phyloP scores from a whole-genome alignment of 352 stramenopile species.

The Globisporangium spiculum region DNA sequence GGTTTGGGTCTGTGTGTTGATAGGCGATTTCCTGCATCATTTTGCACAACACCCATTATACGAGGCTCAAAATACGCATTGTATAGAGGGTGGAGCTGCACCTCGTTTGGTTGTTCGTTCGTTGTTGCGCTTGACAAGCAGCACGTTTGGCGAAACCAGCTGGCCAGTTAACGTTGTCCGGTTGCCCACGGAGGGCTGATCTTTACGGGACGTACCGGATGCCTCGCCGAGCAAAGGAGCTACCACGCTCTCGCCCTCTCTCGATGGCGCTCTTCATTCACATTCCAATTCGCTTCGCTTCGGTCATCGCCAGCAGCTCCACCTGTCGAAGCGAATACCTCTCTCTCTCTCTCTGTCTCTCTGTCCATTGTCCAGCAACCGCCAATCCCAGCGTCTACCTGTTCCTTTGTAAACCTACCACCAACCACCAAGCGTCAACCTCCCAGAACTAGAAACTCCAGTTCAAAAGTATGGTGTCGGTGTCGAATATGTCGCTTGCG shows the following conservation, averaged over 20 bases:
- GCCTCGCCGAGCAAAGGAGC: conserved; percentile 16
- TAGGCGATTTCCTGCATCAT: not conserved
- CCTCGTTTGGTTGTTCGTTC: not conserved
- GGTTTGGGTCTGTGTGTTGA: not conserved
- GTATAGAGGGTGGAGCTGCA: not conserved
- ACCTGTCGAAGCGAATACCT: not conserved
- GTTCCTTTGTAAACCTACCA: not conserved
- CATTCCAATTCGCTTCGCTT: conserved; percentile 30
- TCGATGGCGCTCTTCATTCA: conserved; percentile 24
- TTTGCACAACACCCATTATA: not conserved
- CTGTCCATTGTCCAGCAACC: conserved; percentile 4
- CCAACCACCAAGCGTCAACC: not conserved
- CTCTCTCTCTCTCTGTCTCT: not conserved
- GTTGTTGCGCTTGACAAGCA: not conserved
- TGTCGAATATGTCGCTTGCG: conserved; percentile 22
- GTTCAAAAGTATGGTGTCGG: conserved; percentile 19
- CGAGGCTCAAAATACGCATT: not conserved
- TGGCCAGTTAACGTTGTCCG: not conserved
- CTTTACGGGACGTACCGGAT: conserved; percentile 18
- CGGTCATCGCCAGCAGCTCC: not conserved
- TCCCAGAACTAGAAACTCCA: not conserved
- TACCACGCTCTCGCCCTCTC: conserved; percentile 1
- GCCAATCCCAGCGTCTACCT: conserved; percentile 1
- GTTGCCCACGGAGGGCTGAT: conserved; percentile 3
- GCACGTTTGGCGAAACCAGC: not conserved